phyloP scores from a whole-genome alignment of 306 rosid species.

The Prosopis cineraria region DNA sequence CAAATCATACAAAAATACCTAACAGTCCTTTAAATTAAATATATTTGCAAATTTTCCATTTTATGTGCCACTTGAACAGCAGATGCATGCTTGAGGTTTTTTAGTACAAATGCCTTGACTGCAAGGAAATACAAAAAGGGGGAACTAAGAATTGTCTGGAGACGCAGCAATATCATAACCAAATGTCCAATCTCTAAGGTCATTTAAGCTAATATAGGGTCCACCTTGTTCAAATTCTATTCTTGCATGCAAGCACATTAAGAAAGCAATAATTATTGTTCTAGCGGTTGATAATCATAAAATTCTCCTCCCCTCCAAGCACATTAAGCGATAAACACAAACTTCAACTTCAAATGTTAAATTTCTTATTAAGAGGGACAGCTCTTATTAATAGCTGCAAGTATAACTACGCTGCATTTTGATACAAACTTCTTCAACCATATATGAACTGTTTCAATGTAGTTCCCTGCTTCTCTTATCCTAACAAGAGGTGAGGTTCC shows the following conservation, averaged over 20 bases:
- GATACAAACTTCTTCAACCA: background rate
- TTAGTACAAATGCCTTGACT: background rate
- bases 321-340: constrained; percentile 15
- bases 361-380: background rate
- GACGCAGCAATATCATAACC: background rate
- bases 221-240: background rate
- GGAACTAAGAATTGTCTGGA: constrained; percentile 1
- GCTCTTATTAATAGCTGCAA: background rate
- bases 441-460: background rate
- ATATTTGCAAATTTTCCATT: constrained; percentile 16
- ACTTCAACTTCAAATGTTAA: background rate
- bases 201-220: background rate
- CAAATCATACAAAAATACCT: background rate
- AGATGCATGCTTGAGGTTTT: constrained; percentile 15
- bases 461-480: background rate
- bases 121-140: background rate
- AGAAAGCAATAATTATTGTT: constrained; percentile 14
- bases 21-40: constrained; percentile 18
- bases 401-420: background rate
- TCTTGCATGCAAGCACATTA: constrained; percentile 1
- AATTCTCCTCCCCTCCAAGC: constrained; percentile 1
- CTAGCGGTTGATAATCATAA: background rate
- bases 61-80: constrained; percentile 27
- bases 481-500: background rate
- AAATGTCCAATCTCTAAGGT: constrained; percentile 22